Evolutionary conservation across 768 basidiomycete genomes (phyloP).

Genomic region (Glaciozyma martinii): DNA sequence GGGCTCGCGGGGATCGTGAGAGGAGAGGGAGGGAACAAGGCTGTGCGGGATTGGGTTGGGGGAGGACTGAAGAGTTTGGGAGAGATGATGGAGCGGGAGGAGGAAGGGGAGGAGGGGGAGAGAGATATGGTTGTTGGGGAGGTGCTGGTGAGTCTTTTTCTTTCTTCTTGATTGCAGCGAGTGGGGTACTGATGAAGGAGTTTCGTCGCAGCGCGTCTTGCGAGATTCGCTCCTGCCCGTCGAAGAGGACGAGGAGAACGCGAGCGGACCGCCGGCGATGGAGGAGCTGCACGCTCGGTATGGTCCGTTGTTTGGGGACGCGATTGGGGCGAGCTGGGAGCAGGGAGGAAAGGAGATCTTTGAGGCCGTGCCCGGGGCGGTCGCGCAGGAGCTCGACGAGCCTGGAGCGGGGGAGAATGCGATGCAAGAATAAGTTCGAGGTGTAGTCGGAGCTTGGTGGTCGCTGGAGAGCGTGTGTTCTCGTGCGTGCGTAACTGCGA

Average conservation of each 20-base stretch:
- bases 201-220: conserved; percentile 13
- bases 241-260: neutral
- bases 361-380: conserved; percentile 10
- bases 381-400: too few relatives aligned
- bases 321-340: conserved; percentile 10
- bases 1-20: conserved; percentile 46
- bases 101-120: conserved; percentile 27
- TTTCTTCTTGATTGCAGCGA: neutral
- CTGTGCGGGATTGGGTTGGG: conserved; percentile 28
- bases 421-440: neutral
- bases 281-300: conserved; percentile 9
- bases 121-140: conserved; percentile 24
- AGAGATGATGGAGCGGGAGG: conserved; percentile 34
- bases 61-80: conserved; percentile 36
- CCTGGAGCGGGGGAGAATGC: neutral
- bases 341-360: conserved; percentile 12
- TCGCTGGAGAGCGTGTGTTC: too few relatives aligned
- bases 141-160: conserved; percentile 30
- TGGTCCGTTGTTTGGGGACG: conserved; percentile 17
- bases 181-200: too few relatives aligned
- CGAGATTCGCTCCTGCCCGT: conserved; percentile 3
- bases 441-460: neutral
- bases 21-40: conserved; percentile 17
- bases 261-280: neutral
- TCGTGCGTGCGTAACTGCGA: too few relatives aligned